Conservation (phyloP, 1,139 yeast genomes). For the Geotrichum aggregatum region DNA sequence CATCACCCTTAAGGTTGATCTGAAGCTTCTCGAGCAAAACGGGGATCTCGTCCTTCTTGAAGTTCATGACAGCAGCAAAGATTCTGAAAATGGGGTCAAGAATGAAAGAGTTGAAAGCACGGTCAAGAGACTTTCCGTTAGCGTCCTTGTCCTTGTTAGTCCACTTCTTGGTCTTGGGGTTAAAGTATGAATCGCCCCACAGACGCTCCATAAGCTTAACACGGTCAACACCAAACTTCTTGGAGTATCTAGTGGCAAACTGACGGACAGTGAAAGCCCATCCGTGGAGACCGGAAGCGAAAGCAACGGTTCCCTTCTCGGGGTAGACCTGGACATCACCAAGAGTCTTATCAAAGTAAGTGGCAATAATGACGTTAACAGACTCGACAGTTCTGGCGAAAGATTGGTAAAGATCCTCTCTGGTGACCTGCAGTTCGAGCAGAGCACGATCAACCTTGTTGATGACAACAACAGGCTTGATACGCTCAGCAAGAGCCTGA, state of each 20-base stretch:
- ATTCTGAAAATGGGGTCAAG: constrained; percentile 98
- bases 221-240: constrained; percentile 99
- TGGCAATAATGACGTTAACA: constrained; percentile 95
- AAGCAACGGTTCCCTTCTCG: constrained; percentile 98
- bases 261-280: constrained; percentile 99
- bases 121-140: constrained; percentile 90
- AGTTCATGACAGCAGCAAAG: constrained; percentile 92
- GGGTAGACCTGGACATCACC: constrained; percentile 99
- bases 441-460: constrained; percentile 99
- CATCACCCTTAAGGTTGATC: constrained; percentile 84
- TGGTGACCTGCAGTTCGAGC: constrained; percentile 96
- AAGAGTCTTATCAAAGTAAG: constrained; percentile 82
- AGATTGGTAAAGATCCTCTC: constrained; percentile 98
- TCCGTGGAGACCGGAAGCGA: constrained; percentile 99
- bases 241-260: constrained; percentile 96
- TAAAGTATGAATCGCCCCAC: constrained; percentile 99
- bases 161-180: constrained; percentile 99
- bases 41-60: constrained; percentile 95
- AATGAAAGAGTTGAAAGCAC: constrained; percentile 99
- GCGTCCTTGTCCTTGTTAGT: constrained; percentile 94
- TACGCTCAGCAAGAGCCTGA: constrained; percentile 99
- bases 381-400: constrained; percentile 98
- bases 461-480: constrained; percentile 96
- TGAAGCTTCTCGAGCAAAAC: constrained; percentile 87
- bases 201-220: constrained; percentile 97